Evolutionary conservation across 1,284 basidiomycete genomes (phyloP), one percentile per base, ranked within the genome.

Genomic region (Pseudozyma flocculosa): DNA sequence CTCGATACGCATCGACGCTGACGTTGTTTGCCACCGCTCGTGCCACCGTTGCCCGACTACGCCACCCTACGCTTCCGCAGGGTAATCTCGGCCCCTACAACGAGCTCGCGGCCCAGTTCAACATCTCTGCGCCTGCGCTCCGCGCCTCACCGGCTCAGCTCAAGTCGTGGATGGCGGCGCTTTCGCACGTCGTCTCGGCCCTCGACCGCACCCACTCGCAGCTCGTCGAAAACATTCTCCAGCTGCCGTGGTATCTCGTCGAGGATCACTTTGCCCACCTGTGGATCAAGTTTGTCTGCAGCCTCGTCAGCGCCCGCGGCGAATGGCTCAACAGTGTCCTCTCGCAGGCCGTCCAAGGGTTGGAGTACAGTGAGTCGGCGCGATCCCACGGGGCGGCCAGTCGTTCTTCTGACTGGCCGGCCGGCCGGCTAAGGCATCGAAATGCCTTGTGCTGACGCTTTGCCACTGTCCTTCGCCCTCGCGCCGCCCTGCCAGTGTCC

Each of bases 281-380:
- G 41, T 77, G 73, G 73, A 68, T 71, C 51, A 61, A 69, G 34
- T 96, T 96, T 75, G 85, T 92, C 41, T 90, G 90, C 40, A 90
- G 93, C 81, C 85, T 99, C 36, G 86, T 96, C 63, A 92, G 88
- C 65, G 92, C 94, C n/a, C 83, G 90, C 60, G 89, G 91, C 56
- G 91, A 94, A 79, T 98, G 95, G 81, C 83, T 95, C 29, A 87
- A 86, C 32, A 83, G 88, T 55, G 87, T 97, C 10, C 84, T 96
- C 11, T 83, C 83, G 49, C 90, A 86, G 78, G 86, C 90, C 37
- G 85, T 92, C 8, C 86, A 87, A 54, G 90, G 90, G 14, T 85
- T 97, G 1, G 60, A 54, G n/a, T 67, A 51, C 36, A 62, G 56
- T 36, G 42, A 51, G 45, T 48, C 48, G 38, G 29, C 29, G 29